Base-by-base conservation (phyloP, 352 stramenopile genomes). In the Globisporangium echinulatum region DNA sequence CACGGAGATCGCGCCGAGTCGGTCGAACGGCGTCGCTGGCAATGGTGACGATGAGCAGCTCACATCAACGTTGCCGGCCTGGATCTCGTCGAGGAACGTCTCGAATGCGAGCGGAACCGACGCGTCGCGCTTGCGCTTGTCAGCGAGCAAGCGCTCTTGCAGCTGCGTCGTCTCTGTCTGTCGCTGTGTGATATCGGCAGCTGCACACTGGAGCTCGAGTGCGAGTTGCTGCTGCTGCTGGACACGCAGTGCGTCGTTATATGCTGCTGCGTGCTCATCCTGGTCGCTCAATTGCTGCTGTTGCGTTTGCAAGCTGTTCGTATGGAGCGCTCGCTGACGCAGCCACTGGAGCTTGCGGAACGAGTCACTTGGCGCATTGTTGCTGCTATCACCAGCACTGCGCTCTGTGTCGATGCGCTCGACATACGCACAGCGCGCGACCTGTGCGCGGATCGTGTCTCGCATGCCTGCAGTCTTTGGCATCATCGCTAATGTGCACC, bases 261-360 rank as follows among this genome's bases (percentile, higher is more conserved):
- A 11, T 19, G 2, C 46, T 42, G 47, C 36, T 0, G 17, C 48
- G 49, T 48, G 48, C 9, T 54, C 33, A 0, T 61, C 43, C 4
- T 53, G 17, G 37, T 61, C 39, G 19, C n/a, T 7, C 15, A 3
- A 14, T 39, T n/a, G 47, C 7, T 43, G 40, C 36, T 49, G 48
- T 7, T 5, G 40, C n/a, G 7, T 50, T 15, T 15, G 49, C 47
- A 8, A 44, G 11, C 7, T 44, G 40, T 36, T 33, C n/a, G n/a
- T 19, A 4, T 49, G 19, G 7, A 56, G 13, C n/a, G 79, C 66
- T 8, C 72, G 77, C 5, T 63, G 61, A 15, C 61, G 69, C 39
- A 71, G 67, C 74, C 74, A 86, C 40, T 69, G 65, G 7, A 61
- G 49, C 54, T 85, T 88, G 38, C 68, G 68, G 48, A 72, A 80